phyloP scores from a whole-genome alignment of 305 asterid species.

The Fraxinus ornus region DNA sequence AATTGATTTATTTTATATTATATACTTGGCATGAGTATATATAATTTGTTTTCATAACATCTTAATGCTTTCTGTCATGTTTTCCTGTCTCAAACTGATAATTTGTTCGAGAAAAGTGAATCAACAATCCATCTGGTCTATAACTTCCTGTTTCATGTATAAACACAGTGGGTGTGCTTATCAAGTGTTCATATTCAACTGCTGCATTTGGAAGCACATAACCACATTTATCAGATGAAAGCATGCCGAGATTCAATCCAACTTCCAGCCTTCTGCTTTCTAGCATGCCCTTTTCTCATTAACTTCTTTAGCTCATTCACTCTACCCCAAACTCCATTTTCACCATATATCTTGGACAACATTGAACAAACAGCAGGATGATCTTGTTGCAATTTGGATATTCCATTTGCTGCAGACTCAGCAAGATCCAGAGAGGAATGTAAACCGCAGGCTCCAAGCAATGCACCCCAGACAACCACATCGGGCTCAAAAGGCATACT shows the following conservation, averaged over 20 bases:
- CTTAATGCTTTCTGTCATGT: background rate
- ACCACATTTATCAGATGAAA: background rate
- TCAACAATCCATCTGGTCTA: background rate
- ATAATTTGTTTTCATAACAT: background rate
- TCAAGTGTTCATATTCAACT: background rate
- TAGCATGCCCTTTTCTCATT: slow-evolving; percentile 41
- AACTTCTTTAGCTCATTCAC: slow-evolving; percentile 45
- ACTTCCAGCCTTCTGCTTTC: slow-evolving; percentile 76
- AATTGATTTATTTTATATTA: background rate
- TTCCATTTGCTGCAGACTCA: slow-evolving; percentile 57
- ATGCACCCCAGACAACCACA: slow-evolving; percentile 76
- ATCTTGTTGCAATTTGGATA: slow-evolving; percentile 47
- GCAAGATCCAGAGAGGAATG: slow-evolving; percentile 60
- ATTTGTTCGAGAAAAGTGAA: background rate
- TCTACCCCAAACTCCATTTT: slow-evolving; percentile 41
- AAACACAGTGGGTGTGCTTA: background rate
- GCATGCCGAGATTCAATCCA: slow-evolving; percentile 46
- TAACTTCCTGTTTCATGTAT: background rate
- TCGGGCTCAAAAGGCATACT: slow-evolving; percentile 80
- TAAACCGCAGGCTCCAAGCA: slow-evolving; percentile 70
- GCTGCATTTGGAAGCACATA: background rate
- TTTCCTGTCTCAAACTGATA: background rate
- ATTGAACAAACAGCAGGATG: slow-evolving; percentile 65
- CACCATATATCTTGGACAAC: slow-evolving; percentile 60
- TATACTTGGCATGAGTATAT: background rate